Evolutionary conservation across 371 early-diverging fungal species (phyloP).

Genomic region (Lichtheimia hyalospora): DNA sequence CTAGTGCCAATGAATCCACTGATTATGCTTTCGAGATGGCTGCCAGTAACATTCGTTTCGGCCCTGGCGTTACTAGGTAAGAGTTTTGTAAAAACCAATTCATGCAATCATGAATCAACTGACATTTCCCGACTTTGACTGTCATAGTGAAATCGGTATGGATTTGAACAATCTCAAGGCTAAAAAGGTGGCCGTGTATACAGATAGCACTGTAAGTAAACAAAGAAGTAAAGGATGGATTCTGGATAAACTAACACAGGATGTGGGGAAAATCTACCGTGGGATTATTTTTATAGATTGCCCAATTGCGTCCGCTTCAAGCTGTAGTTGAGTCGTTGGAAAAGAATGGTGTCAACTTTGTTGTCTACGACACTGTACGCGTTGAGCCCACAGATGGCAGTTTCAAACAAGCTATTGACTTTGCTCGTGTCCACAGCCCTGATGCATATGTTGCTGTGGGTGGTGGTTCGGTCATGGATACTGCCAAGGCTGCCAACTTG

Average conservation of each 20-base stretch:
- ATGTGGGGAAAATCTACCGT: background rate
- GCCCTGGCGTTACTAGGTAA: conserved; percentile 79
- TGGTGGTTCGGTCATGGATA: conserved; percentile 93
- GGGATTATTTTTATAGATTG: conserved; percentile 32
- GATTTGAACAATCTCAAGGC: conserved; percentile 80
- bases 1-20: conserved; percentile 44
- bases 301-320: conserved; percentile 74
- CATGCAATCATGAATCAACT: background rate
- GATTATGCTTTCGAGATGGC: conserved; percentile 93
- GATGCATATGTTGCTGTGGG: conserved; percentile 92
- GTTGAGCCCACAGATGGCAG: conserved; percentile 84
- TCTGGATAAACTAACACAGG: background rate
- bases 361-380: conserved; percentile 76
- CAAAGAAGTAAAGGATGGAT: background rate
- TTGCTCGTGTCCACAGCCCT: conserved; percentile 70
- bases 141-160: conserved; percentile 77
- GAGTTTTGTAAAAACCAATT: background rate
- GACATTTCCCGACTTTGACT: conserved; percentile 1
- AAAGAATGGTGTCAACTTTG: conserved; percentile 65
- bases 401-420: conserved; percentile 81
- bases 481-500: conserved; percentile 89
- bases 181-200: conserved; percentile 83
- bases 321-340: conserved; percentile 81
- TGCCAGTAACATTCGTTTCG: conserved; percentile 86
- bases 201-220: conserved; percentile 72